These are phyloP conservation scores for Diplogelasinospora grovesii DNA, from an alignment of 495 filamentous ascomycete species.

Conservation along the genomic window DNA sequence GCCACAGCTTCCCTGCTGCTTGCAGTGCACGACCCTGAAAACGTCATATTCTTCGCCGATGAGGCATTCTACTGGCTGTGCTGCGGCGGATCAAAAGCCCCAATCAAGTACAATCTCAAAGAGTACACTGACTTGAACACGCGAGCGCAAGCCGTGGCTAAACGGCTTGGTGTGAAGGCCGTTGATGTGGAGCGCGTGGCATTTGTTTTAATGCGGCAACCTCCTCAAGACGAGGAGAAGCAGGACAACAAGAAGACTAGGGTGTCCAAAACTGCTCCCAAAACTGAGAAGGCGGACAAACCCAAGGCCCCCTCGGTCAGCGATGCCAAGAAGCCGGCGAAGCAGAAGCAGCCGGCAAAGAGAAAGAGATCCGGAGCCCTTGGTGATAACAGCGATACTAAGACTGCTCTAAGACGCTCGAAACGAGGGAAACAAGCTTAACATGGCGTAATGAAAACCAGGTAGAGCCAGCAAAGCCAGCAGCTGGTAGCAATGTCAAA, in stretches of 20 bases:
- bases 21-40: conserved; percentile 48
- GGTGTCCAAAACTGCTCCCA: conserved; percentile 4
- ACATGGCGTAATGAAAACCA: conserved; percentile 3
- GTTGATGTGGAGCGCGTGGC: conserved; percentile 63
- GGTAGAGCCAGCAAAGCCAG: neutral
- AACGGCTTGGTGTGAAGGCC: conserved; percentile 47
- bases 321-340: conserved; percentile 2
- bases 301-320: neutral
- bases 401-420: conserved; percentile 17
- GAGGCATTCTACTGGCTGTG: conserved; percentile 65
- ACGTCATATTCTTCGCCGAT: conserved; percentile 69
- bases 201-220: conserved; percentile 49
- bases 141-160: conserved; percentile 36
- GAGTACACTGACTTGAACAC: conserved; percentile 54
- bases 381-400: conserved; percentile 14
- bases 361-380: conserved; percentile 29
- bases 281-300: conserved; percentile 4
- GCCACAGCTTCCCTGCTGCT: conserved; percentile 69
- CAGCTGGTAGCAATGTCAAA: no score
- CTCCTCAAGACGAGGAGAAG: neutral
- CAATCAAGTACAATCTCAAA: conserved; percentile 57
- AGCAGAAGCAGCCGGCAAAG: conserved; percentile 24
- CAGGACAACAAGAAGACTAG: neutral
- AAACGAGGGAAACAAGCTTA: conserved; percentile 26
- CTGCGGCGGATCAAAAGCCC: conserved; percentile 33